A percentile compares a stretch with the other conserved stretches of the same genome.
phyloP scores from a whole-genome alignment of 2,329 filamentous ascomycete genomes.

The Didymella lethalis region DNA sequence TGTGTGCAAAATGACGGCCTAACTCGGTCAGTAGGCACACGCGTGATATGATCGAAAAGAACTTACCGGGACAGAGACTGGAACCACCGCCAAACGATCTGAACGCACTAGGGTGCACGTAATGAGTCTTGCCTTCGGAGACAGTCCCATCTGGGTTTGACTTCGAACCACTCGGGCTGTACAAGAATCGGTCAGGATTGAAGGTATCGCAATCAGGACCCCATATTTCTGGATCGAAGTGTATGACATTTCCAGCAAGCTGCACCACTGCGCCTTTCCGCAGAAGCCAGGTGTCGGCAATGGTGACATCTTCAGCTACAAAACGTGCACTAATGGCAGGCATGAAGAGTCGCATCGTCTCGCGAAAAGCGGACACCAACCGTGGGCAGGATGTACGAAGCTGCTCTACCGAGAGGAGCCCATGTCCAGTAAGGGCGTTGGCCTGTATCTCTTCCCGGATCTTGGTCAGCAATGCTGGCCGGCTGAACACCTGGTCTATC shows the following conservation, averaged over 20 bases:
- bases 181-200: slow-evolving; percentile 54
- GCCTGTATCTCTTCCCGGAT: slow-evolving; percentile 52
- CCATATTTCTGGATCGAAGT: slow-evolving; percentile 55
- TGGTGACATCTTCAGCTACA: slow-evolving; percentile 54
- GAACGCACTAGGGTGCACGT: slow-evolving; percentile 31
- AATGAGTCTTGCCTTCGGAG: slow-evolving; percentile 24
- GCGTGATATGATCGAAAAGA: not conserved
- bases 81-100: slow-evolving; percentile 46
- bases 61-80: slow-evolving; percentile 44
- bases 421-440: slow-evolving; percentile 28
- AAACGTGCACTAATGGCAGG: slow-evolving; percentile 52
- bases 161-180: slow-evolving; percentile 29
- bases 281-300: slow-evolving; percentile 55
- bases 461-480: slow-evolving; percentile 50
- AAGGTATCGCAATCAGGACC: slow-evolving; percentile 54
- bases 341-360: slow-evolving; percentile 55
- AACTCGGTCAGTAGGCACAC: not conserved
- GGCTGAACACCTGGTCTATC: slow-evolving; percentile 54
- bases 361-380: slow-evolving; percentile 56
- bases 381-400: slow-evolving; percentile 54
- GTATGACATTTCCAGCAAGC: slow-evolving; percentile 56
- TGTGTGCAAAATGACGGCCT: slow-evolving; percentile 44
- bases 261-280: slow-evolving; percentile 56
- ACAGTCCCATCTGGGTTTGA: slow-evolving; percentile 23
- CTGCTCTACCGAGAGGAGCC: slow-evolving; percentile 49